Evolutionary conservation across 495 filamentous ascomycete species (phyloP).

Genomic region (Achaetomiella virescens): DNA sequence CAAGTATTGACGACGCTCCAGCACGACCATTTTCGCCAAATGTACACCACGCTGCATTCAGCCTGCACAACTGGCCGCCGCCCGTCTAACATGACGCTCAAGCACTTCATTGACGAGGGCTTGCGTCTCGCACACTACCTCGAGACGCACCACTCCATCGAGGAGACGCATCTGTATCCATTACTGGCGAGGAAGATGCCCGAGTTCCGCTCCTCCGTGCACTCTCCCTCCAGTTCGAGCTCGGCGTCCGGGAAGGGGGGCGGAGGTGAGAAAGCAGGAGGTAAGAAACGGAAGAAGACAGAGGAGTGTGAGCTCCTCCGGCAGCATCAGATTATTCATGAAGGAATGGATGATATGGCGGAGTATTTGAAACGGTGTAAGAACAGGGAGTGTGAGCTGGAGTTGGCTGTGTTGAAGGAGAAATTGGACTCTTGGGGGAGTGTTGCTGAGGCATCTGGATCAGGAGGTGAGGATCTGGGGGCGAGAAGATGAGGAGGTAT

Average conservation of each 20-base stretch:
- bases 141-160: conserved; percentile 72
- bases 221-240: background rate
- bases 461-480: conserved; percentile 64
- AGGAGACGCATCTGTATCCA: conserved; percentile 80
- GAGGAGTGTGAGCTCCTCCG: conserved; percentile 49
- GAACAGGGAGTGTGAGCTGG: conserved; percentile 60
- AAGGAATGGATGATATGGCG: conserved; percentile 66
- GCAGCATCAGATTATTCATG: conserved; percentile 81
- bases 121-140: conserved; percentile 63
- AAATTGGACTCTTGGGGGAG: conserved; percentile 59
- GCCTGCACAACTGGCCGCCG: conserved; percentile 50
- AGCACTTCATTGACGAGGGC: conserved; percentile 54
- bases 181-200: conserved; percentile 74
- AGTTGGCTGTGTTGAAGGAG: conserved; percentile 58
- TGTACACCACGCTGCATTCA: conserved; percentile 63
- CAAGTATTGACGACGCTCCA: conserved; percentile 21
- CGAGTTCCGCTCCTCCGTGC: conserved; percentile 47
- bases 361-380: conserved; percentile 61
- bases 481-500: conserved; percentile 83
- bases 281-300: conserved; percentile 7
- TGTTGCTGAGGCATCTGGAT: conserved; percentile 67
- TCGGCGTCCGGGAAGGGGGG: background rate
- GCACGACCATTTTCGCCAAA: conserved; percentile 71
- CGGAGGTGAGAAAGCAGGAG: background rate
- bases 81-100: conserved; percentile 51